Base-by-base conservation (phyloP, 345 rosid genomes). In the Eucalyptus regnans region DNA sequence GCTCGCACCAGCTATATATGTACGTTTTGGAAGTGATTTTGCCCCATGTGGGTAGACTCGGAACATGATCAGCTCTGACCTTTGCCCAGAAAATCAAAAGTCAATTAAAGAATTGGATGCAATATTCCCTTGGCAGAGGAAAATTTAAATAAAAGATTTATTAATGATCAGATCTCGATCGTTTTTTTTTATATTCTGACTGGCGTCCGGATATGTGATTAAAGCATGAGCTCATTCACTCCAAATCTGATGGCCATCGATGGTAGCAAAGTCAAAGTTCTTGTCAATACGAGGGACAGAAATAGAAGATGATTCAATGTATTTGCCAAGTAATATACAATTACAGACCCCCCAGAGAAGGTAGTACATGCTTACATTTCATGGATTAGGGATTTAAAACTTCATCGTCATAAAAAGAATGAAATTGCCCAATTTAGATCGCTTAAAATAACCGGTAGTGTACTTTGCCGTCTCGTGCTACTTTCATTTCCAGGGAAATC, bases 361-460 rank as follows among this genome's bases (percentile, higher is more conserved):
- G 81, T 2, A n/a, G 7, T n/a, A 13, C 4, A 16, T n/a, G 14
- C 17, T 64, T 14, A 64, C 37, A 14, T 64, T 62, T 62, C 16
- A 62, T 29, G 9, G 17, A 62, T 62, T 31, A 14, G 33, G 71
- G 33, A 62, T 62, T 29, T 62, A 13, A 62, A 13, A 62, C 37
- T 29, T 12, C 68, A 11, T 60, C 2, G 16, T 29, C 2, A 1
- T n/a, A 5, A 27, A 29, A 60, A 60, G 2, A 60, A 60, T 12
- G 2, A 64, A 64, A 64, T 64, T n/a, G 18, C 37, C 76, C 37
- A 16, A 13, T 5, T 12, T 14, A 60, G 6, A 60, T 60, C 66
- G 1, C 31, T 27, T 60, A 27, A 60, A 29, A 27, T 27, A 60
- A 27, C 0, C 0, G 2, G 4, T 60, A 60, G 18, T 64, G 18